Conservation (phyloP, 2,329 filamentous ascomycete species). For the Claviceps citrina region DNA sequence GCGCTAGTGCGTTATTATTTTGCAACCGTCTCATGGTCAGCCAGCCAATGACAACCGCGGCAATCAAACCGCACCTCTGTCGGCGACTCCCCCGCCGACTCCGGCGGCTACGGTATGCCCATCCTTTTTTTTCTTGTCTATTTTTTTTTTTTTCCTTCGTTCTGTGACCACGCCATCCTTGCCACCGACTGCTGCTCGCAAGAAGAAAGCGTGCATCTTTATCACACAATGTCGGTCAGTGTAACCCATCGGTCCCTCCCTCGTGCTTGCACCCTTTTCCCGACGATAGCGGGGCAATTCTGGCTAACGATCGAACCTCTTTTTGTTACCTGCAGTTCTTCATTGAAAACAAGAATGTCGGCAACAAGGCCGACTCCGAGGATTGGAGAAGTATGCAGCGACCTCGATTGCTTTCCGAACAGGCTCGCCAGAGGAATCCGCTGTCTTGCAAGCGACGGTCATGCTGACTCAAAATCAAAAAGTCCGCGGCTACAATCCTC, state of each 20-base stretch:
- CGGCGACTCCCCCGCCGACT: no score
- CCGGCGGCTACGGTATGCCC: no score
- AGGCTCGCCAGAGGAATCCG: no score
- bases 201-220: no score
- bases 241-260: neutral
- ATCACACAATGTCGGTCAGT: slow-evolving; percentile 7
- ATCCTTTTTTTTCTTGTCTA: no score
- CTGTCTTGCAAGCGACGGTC: no score
- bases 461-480: neutral
- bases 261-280: neutral
- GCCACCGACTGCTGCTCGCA: no score
- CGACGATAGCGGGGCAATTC: slow-evolving; percentile 13
- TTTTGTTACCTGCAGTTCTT: slow-evolving; percentile 49
- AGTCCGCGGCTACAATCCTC: slow-evolving; percentile 83
- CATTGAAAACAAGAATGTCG: slow-evolving; percentile 65
- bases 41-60: neutral
- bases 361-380: slow-evolving; percentile 57
- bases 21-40: no score
- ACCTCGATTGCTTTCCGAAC: neutral
- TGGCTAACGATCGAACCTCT: no score
- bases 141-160: neutral
- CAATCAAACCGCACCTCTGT: no score
- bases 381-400: slow-evolving; percentile 62
- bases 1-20: no score
- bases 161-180: no score